A percentile compares a stretch with the other conserved stretches of the same genome.
Evolutionary conservation across 2,329 filamentous ascomycete species (phyloP).

Genomic region (Trichoderma asperellum): DNA sequence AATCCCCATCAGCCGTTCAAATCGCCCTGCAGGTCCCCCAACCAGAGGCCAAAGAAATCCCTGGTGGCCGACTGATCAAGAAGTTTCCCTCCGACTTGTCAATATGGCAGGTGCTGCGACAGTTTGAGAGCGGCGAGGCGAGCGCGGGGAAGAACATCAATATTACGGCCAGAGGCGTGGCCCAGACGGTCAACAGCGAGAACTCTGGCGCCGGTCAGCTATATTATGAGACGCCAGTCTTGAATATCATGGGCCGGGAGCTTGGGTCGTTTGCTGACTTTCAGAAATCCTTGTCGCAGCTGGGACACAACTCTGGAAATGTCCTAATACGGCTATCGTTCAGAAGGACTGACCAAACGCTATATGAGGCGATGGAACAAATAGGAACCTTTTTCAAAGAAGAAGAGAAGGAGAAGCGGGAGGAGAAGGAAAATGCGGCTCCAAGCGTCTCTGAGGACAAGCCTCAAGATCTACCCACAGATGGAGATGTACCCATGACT

Average conservation of each 20-base stretch:
- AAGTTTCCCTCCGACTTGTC: constrained; percentile 89
- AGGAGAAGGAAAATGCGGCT: constrained; percentile 23
- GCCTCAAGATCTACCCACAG: constrained; percentile 15
- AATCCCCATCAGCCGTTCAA: constrained; percentile 81
- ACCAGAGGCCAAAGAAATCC: constrained; percentile 65
- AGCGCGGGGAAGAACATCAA: constrained; percentile 68
- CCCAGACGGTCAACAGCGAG: constrained; percentile 59
- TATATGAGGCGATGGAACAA: constrained; percentile 83
- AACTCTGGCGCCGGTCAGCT: constrained; percentile 71
- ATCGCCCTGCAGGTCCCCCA: constrained; percentile 86
- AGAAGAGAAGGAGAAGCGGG: constrained; percentile 40
- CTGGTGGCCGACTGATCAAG: constrained; percentile 72
- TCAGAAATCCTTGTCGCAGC: constrained; percentile 83
- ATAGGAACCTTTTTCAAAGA: constrained; percentile 76
- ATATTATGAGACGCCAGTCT: constrained; percentile 83
- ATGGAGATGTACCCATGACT: constrained; percentile 36
- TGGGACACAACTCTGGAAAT: constrained; percentile 85
- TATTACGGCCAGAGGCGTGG: constrained; percentile 81
- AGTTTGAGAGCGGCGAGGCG: constrained; percentile 80
- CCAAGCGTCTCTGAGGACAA: constrained; percentile 6
- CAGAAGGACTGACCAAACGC: constrained; percentile 72
- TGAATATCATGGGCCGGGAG: constrained; percentile 83
- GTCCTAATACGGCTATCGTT: constrained; percentile 79
- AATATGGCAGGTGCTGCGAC: constrained; percentile 85
- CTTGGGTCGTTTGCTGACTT: constrained; percentile 77